Evolutionary conservation across 108 stramenopile genomes (phyloP).

Genomic region (Stephanodiscus triporus): DNA sequence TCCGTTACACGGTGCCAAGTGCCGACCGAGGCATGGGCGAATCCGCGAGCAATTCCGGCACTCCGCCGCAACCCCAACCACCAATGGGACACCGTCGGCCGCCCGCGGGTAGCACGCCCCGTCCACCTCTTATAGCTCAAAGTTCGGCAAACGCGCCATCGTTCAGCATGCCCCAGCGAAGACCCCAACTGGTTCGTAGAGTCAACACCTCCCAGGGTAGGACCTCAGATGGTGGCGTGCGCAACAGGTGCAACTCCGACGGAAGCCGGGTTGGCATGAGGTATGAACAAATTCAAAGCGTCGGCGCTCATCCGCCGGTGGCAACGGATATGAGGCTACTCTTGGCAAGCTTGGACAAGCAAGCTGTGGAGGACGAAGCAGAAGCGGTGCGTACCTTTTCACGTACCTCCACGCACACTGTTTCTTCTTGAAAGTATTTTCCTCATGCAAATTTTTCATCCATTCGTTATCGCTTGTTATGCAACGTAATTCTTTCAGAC

Average conservation of each 20-base stretch:
- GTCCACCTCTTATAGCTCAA: neutral
- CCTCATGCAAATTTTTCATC: neutral
- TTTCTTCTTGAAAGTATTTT: neutral
- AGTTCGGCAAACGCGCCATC: neutral
- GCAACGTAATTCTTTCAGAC: slow-evolving; percentile 19
- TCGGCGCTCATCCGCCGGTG: neutral
- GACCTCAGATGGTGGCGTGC: neutral
- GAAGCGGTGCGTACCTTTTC: slow-evolving; percentile 29
- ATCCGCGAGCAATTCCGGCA: neutral
- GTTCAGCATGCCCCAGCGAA: neutral
- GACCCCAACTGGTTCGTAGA: neutral
- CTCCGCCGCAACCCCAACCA: neutral
- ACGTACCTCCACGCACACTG: neutral
- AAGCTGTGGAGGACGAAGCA: slow-evolving; percentile 44
- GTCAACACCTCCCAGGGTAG: neutral
- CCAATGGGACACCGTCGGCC: neutral
- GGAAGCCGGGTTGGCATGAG: neutral
- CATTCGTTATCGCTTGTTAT: neutral
- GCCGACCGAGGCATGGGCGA: no score
- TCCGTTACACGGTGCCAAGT: no score
- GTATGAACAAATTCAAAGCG: neutral
- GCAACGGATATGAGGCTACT: slow-evolving; percentile 21
- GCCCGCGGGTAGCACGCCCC: neutral
- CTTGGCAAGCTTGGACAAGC: slow-evolving; percentile 38
- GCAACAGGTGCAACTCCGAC: neutral